Percentiles rank a stretch among this genome's conserved stretches.
These are phyloP conservation scores for Neolentinus lepideus DNA, from an alignment of 1,284 basidiomycete species.

Conservation along the genomic window DNA sequence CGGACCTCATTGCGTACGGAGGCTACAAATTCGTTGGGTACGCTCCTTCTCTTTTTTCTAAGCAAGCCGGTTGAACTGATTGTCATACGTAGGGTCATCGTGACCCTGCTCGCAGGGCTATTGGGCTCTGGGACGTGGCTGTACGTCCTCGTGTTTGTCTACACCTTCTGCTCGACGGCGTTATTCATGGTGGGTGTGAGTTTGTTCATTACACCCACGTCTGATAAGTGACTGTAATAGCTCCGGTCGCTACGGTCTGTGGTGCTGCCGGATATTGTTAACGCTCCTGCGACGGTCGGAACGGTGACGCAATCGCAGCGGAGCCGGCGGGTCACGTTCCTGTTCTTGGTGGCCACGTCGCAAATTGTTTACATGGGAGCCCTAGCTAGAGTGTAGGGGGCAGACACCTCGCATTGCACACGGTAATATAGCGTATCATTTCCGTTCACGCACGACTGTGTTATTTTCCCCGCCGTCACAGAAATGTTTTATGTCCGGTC, in stretches of 20 bases:
- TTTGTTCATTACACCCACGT: background rate
- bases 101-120: conserved; percentile 58
- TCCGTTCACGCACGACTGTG: background rate
- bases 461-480: background rate
- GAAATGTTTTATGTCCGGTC: background rate
- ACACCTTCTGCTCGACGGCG: conserved; percentile 83
- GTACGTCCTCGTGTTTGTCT: conserved; percentile 72
- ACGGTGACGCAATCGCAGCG: conserved; percentile 79
- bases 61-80: too few species aligned
- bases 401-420: background rate
- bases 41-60: conserved; percentile 12
- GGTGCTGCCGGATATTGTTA: conserved; percentile 60
- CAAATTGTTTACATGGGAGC: conserved; percentile 84
- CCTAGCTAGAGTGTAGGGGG: conserved; percentile 47
- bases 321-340: conserved; percentile 75
- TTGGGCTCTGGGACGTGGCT: conserved; percentile 54
- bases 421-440: background rate
- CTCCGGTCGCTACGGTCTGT: conserved; percentile 89
- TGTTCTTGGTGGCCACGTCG: conserved; percentile 73
- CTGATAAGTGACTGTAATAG: conserved; percentile 29
- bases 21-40: conserved; percentile 98
- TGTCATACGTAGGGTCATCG: conserved; percentile 50
- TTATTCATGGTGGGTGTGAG: conserved; percentile 82
- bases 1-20: conserved; percentile 75
- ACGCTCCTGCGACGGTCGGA: conserved; percentile 37